Percentiles rank a stretch among this genome's conserved stretches.
Conservation (phyloP, 2,329 filamentous ascomycete genomes). For the Talaromyces sp. region DNA sequence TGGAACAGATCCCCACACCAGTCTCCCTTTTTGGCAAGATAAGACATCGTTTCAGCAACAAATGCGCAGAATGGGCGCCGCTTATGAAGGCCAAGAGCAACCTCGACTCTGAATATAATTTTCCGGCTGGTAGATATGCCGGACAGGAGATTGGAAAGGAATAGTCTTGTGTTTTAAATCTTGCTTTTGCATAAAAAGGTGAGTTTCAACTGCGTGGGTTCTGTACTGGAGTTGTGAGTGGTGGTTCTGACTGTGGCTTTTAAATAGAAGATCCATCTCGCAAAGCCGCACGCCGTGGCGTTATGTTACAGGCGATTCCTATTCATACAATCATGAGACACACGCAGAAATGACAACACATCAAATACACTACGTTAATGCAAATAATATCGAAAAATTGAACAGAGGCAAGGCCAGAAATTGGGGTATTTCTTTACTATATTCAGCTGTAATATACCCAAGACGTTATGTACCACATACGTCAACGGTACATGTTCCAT, state of each 20-base stretch:
- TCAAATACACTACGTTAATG: background rate
- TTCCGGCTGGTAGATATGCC: conserved; percentile 11
- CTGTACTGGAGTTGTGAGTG: background rate
- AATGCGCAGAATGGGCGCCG: conserved; percentile 14
- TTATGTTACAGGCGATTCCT: background rate
- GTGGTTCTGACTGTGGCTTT: background rate
- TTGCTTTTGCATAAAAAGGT: background rate
- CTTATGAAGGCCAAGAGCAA: conserved; percentile 17
- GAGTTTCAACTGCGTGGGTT: background rate
- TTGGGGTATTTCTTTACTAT: background rate
- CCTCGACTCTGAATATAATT: conserved; percentile 16
- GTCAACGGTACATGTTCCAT: background rate
- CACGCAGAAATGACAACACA: background rate
- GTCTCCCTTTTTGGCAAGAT: conserved; percentile 7
- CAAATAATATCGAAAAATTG: background rate
- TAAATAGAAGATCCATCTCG: background rate
- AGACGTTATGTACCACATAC: background rate
- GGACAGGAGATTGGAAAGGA: conserved; percentile 4
- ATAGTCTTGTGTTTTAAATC: background rate
- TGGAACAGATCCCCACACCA: background rate
- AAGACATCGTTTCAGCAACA: conserved; percentile 1
- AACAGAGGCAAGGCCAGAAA: background rate
- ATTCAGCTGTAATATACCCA: background rate
- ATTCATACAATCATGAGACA: background rate
- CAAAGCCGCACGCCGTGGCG: background rate